Conservation (phyloP, 2,329 filamentous ascomycete genomes). For the Aureobasidium leucospermi region DNA sequence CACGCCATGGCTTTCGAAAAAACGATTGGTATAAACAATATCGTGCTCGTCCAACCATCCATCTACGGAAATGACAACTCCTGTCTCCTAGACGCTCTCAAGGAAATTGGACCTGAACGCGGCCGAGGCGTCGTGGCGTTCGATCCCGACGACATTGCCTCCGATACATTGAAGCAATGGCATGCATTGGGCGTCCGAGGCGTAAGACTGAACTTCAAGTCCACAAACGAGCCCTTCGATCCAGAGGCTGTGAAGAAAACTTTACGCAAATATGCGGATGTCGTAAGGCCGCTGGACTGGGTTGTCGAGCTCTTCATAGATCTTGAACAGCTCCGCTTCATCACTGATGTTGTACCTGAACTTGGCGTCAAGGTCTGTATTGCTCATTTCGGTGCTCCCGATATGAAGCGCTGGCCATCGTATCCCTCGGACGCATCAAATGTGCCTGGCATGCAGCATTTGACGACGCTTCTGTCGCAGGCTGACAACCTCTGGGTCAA, state of each 20-base stretch:
- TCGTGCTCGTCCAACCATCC: slow-evolving; percentile 26
- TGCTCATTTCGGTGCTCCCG: slow-evolving; percentile 48
- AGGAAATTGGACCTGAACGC: slow-evolving; percentile 16
- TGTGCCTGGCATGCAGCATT: slow-evolving; percentile 39
- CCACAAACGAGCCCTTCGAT: slow-evolving; percentile 31
- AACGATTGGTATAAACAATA: slow-evolving; percentile 22
- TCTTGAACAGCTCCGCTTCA: slow-evolving; percentile 41
- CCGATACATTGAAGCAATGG: slow-evolving; percentile 21
- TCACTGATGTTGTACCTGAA: slow-evolving; percentile 43
- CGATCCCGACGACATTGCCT: slow-evolving; percentile 20
- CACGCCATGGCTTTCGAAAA: slow-evolving; percentile 37
- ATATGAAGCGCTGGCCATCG: slow-evolving; percentile 25
- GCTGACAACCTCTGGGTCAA: slow-evolving; percentile 49
- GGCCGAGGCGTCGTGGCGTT: slow-evolving; percentile 27
- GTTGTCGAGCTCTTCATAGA: slow-evolving; percentile 52
- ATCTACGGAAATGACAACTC: slow-evolving; percentile 28
- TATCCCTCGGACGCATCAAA: slow-evolving; percentile 12
- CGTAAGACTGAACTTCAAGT: slow-evolving; percentile 27
- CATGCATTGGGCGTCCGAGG: slow-evolving; percentile 26
- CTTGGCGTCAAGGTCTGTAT: slow-evolving; percentile 48
- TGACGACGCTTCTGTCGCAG: slow-evolving; percentile 40
- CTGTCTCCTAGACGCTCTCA: slow-evolving; percentile 26
- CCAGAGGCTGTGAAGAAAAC: slow-evolving; percentile 35
- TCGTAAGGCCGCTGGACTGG: slow-evolving; percentile 47
- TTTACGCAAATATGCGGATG: slow-evolving; percentile 43